Conservation (phyloP, 305 asterid species). For the Striga hermonthica region DNA sequence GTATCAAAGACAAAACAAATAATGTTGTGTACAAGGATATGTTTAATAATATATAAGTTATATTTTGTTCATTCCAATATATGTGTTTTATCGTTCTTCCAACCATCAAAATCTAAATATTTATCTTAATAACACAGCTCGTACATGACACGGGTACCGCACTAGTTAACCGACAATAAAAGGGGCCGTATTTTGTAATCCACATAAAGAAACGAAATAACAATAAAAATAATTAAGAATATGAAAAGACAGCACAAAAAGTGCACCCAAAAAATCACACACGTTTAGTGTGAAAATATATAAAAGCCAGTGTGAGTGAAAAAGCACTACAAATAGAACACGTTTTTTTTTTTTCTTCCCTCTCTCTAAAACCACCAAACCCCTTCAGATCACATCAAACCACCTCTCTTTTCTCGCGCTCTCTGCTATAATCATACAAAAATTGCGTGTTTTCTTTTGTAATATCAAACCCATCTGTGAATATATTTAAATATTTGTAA, state of each 20-base stretch:
- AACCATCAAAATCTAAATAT: no score
- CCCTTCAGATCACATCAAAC: constrained; percentile 36
- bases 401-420: constrained; percentile 27
- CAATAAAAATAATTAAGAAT: constrained; percentile 9
- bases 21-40: no score
- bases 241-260: constrained; percentile 17
- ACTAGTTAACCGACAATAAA: no score
- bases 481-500: constrained; percentile 25
- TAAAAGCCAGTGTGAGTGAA: constrained; percentile 29
- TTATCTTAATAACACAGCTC: no score
- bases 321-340: constrained; percentile 35
- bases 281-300: constrained; percentile 35
- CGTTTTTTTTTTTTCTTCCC: constrained; percentile 29
- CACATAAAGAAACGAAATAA: constrained; percentile 31
- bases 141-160: no score
- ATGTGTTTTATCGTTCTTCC: no score
- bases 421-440: constrained; percentile 37
- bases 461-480: constrained; percentile 28
- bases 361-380: constrained; percentile 59
- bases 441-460: constrained; percentile 28
- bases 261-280: constrained; percentile 33
- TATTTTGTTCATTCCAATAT: no score
- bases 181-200: no score
- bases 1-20: no score
- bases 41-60: no score